phyloP scores from a whole-genome alignment of 805 yeast species.

The Komagataella pastoris region DNA sequence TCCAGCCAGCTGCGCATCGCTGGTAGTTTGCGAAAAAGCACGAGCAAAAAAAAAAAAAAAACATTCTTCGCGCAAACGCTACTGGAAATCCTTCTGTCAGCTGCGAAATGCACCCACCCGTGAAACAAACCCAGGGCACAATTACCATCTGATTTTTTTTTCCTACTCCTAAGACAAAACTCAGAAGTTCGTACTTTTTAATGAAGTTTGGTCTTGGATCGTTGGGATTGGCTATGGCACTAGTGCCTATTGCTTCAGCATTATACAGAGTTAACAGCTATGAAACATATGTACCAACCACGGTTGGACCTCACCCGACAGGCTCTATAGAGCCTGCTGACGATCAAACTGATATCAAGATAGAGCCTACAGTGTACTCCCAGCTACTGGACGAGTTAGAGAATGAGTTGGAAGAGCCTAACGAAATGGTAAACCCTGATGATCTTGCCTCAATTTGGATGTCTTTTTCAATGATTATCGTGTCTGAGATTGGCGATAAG shows the following conservation, averaged over 20 bases:
- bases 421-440: background rate
- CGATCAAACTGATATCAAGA: background rate
- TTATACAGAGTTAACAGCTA: background rate
- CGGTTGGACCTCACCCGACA: background rate
- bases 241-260: background rate
- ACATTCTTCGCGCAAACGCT: background rate
- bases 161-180: background rate
- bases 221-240: background rate
- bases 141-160: background rate
- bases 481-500: conserved; percentile 96
- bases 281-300: background rate
- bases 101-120: background rate
- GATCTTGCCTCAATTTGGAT: conserved; percentile 45
- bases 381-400: background rate
- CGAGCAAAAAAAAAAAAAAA: no score
- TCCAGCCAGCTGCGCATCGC: background rate
- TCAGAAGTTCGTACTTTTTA: background rate
- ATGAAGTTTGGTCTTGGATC: background rate
- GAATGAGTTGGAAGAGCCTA: background rate
- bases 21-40: background rate
- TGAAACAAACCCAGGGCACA: background rate
- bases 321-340: background rate
- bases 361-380: background rate
- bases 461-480: conserved; percentile 82
- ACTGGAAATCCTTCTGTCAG: background rate